Evolutionary conservation across 2,329 filamentous ascomycete genomes (phyloP).

Genomic region (Xylaria sp.): DNA sequence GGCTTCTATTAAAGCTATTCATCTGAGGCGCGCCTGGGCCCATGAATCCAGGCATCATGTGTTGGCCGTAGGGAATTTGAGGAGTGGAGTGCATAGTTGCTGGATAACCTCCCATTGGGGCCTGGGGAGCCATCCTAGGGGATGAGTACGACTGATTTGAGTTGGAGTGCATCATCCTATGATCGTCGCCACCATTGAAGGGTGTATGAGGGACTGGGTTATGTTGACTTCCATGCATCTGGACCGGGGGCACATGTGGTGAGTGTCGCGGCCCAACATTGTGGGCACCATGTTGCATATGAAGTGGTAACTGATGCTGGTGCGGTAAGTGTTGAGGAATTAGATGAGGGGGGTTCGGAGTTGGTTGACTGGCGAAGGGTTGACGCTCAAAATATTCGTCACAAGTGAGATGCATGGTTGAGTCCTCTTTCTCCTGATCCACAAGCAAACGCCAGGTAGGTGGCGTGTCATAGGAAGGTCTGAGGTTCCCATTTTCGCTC

Average conservation of each 20-base stretch:
- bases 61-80: constrained; percentile 74
- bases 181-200: constrained; percentile 78
- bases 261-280: constrained; percentile 71
- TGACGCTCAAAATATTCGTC: constrained; percentile 78
- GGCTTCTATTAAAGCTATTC: constrained; percentile 69
- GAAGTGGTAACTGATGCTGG: constrained; percentile 82
- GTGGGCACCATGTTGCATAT: constrained; percentile 77
- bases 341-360: constrained; percentile 71
- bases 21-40: constrained; percentile 73
- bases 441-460: constrained; percentile 81
- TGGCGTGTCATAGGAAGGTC: constrained; percentile 80
- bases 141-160: constrained; percentile 86
- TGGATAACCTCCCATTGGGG: constrained; percentile 72
- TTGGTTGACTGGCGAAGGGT: constrained; percentile 65
- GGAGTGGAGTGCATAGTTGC: constrained; percentile 71
- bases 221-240: constrained; percentile 77
- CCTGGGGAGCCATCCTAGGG: constrained; percentile 75
- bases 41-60: constrained; percentile 73
- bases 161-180: constrained; percentile 86
- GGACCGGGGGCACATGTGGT: constrained; percentile 78
- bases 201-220: constrained; percentile 67
- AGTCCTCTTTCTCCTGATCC: constrained; percentile 72
- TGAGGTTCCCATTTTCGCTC: constrained; percentile 80
- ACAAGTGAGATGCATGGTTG: constrained; percentile 71
- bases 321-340: constrained; percentile 74